Conservation (phyloP, 1,284 basidiomycete species). For the Ceratobasidium sp. region DNA sequence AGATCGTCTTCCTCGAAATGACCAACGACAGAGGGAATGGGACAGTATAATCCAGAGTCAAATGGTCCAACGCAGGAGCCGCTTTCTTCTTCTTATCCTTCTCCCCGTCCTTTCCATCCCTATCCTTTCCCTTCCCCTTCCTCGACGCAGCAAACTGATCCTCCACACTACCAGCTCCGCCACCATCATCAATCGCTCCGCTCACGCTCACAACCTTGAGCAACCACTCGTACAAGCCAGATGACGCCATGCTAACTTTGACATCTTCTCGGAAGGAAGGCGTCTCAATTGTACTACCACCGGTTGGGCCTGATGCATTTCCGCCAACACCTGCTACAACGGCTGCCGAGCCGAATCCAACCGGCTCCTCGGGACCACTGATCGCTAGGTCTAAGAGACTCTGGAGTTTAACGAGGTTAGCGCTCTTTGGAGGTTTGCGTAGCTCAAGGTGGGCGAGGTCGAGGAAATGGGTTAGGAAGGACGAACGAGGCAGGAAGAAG, state of each 20-base stretch:
- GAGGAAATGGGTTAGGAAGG: slow-evolving; percentile 91
- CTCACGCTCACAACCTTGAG: slow-evolving; percentile 89
- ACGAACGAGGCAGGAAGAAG: slow-evolving; percentile 96
- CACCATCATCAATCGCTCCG: slow-evolving; percentile 67
- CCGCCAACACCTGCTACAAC: slow-evolving; percentile 37
- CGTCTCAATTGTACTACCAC: slow-evolving; percentile 59
- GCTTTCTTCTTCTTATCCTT: slow-evolving; percentile 73
- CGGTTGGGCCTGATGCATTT: not conserved
- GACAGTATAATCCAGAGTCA: slow-evolving; percentile 91
- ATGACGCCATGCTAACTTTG: slow-evolving; percentile 82
- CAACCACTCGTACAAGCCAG: slow-evolving; percentile 90
- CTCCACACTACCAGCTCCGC: slow-evolving; percentile 30
- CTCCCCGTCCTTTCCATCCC: slow-evolving; percentile 53
- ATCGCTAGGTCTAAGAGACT: slow-evolving; percentile 85
- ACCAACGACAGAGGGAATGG: slow-evolving; percentile 95
- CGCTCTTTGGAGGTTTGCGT: slow-evolving; percentile 82
- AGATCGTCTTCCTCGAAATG: slow-evolving; percentile 92
- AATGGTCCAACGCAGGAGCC: slow-evolving; percentile 83
- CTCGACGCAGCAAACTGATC: slow-evolving; percentile 52
- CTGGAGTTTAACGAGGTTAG: slow-evolving; percentile 86
- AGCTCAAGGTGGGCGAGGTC: slow-evolving; percentile 87
- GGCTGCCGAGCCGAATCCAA: slow-evolving; percentile 35
- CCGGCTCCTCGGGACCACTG: slow-evolving; percentile 40
- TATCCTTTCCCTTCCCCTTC: slow-evolving; percentile 57
- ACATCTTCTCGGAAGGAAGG: slow-evolving; percentile 85